Evolutionary conservation across 495 filamentous ascomycete species (phyloP).

Genomic region (Cenococcum geophilum): DNA sequence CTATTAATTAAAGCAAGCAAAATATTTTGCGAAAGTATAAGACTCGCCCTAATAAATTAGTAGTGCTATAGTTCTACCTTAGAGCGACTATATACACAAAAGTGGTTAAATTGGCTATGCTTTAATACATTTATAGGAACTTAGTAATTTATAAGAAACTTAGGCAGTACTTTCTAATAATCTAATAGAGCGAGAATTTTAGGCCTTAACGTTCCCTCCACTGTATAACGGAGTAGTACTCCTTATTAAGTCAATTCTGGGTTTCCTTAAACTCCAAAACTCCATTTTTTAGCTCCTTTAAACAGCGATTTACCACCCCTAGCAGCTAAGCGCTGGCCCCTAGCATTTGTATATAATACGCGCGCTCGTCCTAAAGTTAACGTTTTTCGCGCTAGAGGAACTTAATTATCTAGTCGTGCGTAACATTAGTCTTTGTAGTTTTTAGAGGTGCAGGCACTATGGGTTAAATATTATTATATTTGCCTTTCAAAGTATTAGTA

Average conservation of each 20-base stretch:
- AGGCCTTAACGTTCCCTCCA: no score
- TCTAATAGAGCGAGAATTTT: no score
- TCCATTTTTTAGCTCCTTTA: neutral
- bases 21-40: no score
- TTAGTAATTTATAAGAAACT: no score
- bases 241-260: neutral
- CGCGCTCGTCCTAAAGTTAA: neutral
- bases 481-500: neutral
- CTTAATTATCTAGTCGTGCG: neutral
- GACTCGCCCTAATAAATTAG: no score
- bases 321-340: neutral
- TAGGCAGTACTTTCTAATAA: no score
- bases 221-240: neutral
- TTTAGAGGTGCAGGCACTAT: neutral
- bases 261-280: neutral
- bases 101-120: no score
- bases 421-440: neutral
- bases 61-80: no score
- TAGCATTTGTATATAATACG: neutral
- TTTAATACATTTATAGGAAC: no score
- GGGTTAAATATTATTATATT: neutral
- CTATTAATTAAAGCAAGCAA: no score
- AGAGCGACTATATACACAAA: no score
- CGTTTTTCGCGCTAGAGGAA: neutral
- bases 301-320: neutral